Base-by-base conservation (phyloP, 371 early-diverging fungal species). In the Mucor indicus region DNA sequence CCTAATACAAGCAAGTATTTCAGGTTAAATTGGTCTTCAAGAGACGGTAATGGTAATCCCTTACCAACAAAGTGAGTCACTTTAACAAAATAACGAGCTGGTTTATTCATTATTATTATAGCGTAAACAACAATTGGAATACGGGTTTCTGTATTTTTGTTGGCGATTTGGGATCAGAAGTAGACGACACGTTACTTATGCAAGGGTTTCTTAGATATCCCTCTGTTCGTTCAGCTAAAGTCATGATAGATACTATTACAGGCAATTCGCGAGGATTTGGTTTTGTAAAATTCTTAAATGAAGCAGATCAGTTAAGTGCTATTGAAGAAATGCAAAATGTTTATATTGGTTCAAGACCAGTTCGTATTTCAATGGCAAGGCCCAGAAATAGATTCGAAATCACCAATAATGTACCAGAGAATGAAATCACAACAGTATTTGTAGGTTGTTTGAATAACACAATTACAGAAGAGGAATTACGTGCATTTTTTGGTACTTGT, bases 21-120 rank as follows among this genome's bases (percentile, higher is more conserved):
- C 72, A 85, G 85, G 36, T 78, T 94, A 29, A 94, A 94, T 72
- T 92, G 93, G 93, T 90, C 95, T 2, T 72, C 83, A 10, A 86
- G 91, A 17, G 83, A 80, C 33, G 79, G 72, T 3, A 57, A 52
- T 33, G 58, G 58, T 11, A 33, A 48, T 17, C 52, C 48, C 5
- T 31, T 42, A 25, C n/a, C 31, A 1, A 42, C 38, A 33, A 32
- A 15, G 44, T 48, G 48, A 35, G n/a, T 2, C n/a, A n/a, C 12
- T 24, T 19, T 5, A 10, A 20, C 12, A 40, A 11, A 9, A 20
- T 21, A 6, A 32, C 1, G 20, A 2, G 13, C 2, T 21, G 16
- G 4, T 45, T 35, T 30, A 23, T 15, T 16, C 11, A 38, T 20
- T 39, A 19, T 10, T 24, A 6, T 13, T 2, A 30, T 36, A 19